Percentiles rank a stretch among this genome's conserved stretches.
phyloP scores from a whole-genome alignment of 768 basidiomycete species.

The Suillus paluster region DNA sequence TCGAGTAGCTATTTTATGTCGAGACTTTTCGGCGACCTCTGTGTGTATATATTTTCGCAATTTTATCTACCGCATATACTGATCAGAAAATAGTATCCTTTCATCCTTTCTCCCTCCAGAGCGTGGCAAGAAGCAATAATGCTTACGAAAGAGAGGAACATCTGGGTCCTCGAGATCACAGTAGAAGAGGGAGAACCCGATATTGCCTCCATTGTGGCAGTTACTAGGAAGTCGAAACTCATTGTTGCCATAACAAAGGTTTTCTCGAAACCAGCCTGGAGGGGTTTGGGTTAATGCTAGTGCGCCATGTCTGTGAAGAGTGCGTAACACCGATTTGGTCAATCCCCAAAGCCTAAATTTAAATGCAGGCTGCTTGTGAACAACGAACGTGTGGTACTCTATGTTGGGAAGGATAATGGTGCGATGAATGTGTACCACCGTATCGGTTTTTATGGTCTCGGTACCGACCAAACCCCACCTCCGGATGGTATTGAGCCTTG shows the following conservation, averaged over 20 bases:
- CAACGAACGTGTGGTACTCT: slow-evolving; percentile 62
- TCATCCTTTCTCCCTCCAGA: slow-evolving; percentile 44
- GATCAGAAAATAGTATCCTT: slow-evolving; percentile 50
- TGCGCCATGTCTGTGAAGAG: slow-evolving; percentile 59
- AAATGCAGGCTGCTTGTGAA: slow-evolving; percentile 35
- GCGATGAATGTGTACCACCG: slow-evolving; percentile 60
- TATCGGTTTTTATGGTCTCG: slow-evolving; percentile 70
- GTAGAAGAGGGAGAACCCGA: slow-evolving; percentile 30
- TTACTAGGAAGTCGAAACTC: slow-evolving; percentile 59
- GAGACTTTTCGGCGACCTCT: slow-evolving; percentile 59
- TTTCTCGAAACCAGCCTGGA: slow-evolving; percentile 57
- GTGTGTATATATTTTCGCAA: slow-evolving; percentile 41
- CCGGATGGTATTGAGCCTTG: slow-evolving; percentile 55
- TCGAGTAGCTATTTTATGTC: slow-evolving; percentile 52
- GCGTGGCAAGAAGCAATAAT: slow-evolving; percentile 55
- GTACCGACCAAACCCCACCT: slow-evolving; percentile 17
- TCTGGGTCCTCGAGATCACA: slow-evolving; percentile 64
- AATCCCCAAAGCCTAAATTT: not conserved
- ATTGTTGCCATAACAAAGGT: slow-evolving; percentile 76
- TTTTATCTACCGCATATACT: not conserved
- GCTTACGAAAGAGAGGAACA: slow-evolving; percentile 49
- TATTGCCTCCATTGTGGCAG: slow-evolving; percentile 69
- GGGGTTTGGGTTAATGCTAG: slow-evolving; percentile 58
- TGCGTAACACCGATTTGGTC: slow-evolving; percentile 34
- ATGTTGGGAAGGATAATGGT: slow-evolving; percentile 57